These are phyloP conservation scores for Acacia pycnantha DNA, from an alignment of 331 rosid species.

Conservation along the genomic window DNA sequence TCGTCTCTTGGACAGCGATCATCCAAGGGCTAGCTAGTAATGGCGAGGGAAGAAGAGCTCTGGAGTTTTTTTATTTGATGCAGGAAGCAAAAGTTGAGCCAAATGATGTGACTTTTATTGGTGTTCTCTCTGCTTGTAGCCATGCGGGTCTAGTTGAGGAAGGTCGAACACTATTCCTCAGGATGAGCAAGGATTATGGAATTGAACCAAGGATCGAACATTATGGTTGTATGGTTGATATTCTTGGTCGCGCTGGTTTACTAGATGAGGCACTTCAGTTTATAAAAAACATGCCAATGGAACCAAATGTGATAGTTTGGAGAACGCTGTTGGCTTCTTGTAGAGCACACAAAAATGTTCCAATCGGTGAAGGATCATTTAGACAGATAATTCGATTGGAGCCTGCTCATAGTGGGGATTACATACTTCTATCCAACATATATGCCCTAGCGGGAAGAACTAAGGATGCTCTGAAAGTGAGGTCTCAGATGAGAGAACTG, in stretches of 20 bases:
- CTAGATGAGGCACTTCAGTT: constrained; percentile 58
- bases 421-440: constrained; percentile 57
- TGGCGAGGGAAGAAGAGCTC: constrained; percentile 57
- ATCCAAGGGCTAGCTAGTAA: constrained; percentile 70
- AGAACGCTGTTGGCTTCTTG: constrained; percentile 73
- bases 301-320: constrained; percentile 62
- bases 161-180: constrained; percentile 50
- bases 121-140: constrained; percentile 52
- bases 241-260: constrained; percentile 63
- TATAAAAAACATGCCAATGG: constrained; percentile 48
- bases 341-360: constrained; percentile 49
- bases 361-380: constrained; percentile 54
- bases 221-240: constrained; percentile 72
- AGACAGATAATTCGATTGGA: constrained; percentile 43
- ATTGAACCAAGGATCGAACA: constrained; percentile 63
- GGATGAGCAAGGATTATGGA: constrained; percentile 48
- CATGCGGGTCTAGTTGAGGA: constrained; percentile 60
- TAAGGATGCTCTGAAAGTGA: constrained; percentile 49
- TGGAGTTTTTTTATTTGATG: constrained; percentile 50
- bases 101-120: constrained; percentile 61
- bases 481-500: constrained; percentile 48
- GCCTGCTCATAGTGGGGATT: constrained; percentile 64
- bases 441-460: constrained; percentile 51
- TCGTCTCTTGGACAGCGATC: constrained; percentile 60
- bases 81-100: constrained; percentile 43